phyloP scores from a whole-genome alignment of 345 rosid genomes.

The Eucalyptus victrix region DNA sequence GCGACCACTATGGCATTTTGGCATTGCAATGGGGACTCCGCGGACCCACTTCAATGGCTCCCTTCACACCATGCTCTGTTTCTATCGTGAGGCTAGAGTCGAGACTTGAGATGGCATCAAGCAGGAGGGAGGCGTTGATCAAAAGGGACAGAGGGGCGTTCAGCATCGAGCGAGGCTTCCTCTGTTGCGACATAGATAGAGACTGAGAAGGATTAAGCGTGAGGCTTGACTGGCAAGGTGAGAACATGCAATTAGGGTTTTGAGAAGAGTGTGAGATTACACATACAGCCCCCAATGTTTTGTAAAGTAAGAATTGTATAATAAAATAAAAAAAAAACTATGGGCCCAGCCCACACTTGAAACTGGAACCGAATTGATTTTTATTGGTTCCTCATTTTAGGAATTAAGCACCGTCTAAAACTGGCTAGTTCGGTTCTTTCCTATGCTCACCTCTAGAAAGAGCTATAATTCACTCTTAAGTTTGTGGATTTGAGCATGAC shows the following conservation, averaged over 20 bases:
- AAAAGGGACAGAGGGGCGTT: background rate
- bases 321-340: too few species aligned
- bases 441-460: background rate
- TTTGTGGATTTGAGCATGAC: background rate
- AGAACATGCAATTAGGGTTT: background rate
- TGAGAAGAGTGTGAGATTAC: background rate
- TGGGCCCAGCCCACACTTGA: background rate
- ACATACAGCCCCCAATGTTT: background rate
- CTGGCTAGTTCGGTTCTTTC: too few species aligned
- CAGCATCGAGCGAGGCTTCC: too few species aligned
- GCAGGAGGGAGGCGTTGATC: background rate
- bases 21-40: background rate
- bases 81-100: too few species aligned
- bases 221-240: background rate
- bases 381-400: background rate
- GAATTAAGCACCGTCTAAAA: background rate
- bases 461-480: background rate
- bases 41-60: background rate
- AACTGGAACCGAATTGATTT: background rate
- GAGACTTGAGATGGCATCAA: background rate
- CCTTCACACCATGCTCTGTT: background rate
- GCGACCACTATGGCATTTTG: background rate
- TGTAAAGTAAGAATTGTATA: background rate
- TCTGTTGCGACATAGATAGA: too few species aligned
- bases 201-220: background rate